Evolutionary conservation across 108 stramenopile species (phyloP).

Genomic region (Parietichytrium sp.): DNA sequence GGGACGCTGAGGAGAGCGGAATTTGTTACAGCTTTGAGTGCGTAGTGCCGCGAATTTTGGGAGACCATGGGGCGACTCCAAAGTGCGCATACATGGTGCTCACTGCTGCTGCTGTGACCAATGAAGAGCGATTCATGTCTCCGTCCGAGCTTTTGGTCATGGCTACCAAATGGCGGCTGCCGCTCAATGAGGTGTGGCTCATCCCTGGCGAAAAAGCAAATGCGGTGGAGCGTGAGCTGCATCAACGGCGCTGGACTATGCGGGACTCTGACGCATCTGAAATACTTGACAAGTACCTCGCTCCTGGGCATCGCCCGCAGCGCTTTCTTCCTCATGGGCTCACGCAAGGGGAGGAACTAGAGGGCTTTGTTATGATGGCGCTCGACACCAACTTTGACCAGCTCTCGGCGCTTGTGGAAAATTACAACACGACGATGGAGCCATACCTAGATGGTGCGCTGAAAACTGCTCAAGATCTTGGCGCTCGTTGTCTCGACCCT

Average conservation of each 20-base stretch:
- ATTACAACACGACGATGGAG: constrained; percentile 4
- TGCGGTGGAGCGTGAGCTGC: constrained; percentile 13
- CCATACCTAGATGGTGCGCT: neutral
- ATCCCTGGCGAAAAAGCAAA: neutral
- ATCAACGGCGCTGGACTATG: neutral
- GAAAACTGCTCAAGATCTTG: neutral
- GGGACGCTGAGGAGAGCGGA: neutral
- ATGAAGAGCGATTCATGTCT: constrained; percentile 34
- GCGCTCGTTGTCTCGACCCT: neutral
- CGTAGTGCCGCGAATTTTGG: constrained; percentile 9
- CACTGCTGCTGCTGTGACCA: neutral
- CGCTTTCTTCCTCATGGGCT: neutral
- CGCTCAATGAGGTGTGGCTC: constrained; percentile 35
- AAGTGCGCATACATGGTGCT: constrained; percentile 28
- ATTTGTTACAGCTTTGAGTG: constrained; percentile 28
- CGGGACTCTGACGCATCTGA: constrained; percentile 1
- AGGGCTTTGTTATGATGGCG: constrained; percentile 31
- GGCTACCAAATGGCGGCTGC: constrained; percentile 4
- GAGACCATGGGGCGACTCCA: constrained; percentile 33
- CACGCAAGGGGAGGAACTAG: constrained; percentile 9
- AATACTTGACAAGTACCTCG: neutral
- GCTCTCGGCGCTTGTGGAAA: constrained; percentile 8
- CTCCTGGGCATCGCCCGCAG: neutral
- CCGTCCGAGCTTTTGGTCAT: constrained; percentile 17
- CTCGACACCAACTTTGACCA: neutral